Evolutionary conservation across 768 basidiomycete genomes (phyloP).

Genomic region (Pleurotus ostreatus): DNA sequence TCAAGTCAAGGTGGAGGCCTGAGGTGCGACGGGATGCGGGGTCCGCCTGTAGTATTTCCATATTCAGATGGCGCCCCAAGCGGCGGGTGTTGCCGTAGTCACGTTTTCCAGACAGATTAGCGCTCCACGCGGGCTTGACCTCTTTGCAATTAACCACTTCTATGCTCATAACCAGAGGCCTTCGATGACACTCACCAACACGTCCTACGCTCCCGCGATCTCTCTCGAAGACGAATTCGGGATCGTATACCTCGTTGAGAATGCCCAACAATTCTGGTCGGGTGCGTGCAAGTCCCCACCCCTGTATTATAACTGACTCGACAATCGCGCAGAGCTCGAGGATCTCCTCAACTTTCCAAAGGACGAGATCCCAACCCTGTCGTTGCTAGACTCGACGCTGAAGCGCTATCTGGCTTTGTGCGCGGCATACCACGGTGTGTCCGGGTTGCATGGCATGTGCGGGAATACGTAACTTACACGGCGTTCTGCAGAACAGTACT

Average conservation of each 20-base stretch:
- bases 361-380: slow-evolving; percentile 60
- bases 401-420: slow-evolving; percentile 75
- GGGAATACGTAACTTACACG: slow-evolving; percentile 9
- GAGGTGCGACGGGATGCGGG: too few species aligned
- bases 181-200: background rate
- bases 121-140: too few species aligned
- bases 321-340: slow-evolving; percentile 66
- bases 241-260: slow-evolving; percentile 79
- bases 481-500: slow-evolving; percentile 59
- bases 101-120: too few species aligned
- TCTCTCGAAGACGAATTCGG: slow-evolving; percentile 66
- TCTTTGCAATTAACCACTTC: background rate
- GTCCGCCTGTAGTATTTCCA: too few species aligned
- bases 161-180: background rate
- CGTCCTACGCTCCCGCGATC: slow-evolving; percentile 20
- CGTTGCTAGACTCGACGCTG: slow-evolving; percentile 73
- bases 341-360: slow-evolving; percentile 70
- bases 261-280: slow-evolving; percentile 87
- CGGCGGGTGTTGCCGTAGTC: too few species aligned
- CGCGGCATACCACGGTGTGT: slow-evolving; percentile 82
- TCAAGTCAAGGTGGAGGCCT: too few species aligned
- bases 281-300: slow-evolving; percentile 42
- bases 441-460: background rate
- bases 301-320: background rate
- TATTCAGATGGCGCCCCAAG: too few species aligned